These are phyloP conservation scores for Yarrowia keelungensis DNA, from an alignment of 805 yeast genomes.

Conservation along the genomic window DNA sequence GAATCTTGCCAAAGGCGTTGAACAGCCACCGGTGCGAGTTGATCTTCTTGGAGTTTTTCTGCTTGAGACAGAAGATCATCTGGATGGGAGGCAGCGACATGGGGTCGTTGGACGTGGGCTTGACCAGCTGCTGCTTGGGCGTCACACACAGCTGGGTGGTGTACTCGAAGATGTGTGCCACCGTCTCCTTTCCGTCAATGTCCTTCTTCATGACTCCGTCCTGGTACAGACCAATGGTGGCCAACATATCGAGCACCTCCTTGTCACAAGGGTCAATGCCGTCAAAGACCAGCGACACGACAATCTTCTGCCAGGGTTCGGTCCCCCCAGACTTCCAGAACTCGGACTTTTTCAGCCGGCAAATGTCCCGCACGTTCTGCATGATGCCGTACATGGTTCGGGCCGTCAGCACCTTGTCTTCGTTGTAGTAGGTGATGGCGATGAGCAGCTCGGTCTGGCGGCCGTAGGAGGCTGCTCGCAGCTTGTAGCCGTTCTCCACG, in stretches of 20 bases:
- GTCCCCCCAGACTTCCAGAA: constrained; percentile 59
- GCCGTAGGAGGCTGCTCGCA: constrained; percentile 63
- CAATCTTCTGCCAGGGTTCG: constrained; percentile 69
- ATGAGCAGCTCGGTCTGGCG: constrained; percentile 67
- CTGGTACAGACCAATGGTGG: constrained; percentile 70
- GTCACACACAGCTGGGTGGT: constrained; percentile 60
- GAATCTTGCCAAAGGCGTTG: constrained; percentile 65
- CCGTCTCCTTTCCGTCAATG: constrained; percentile 65
- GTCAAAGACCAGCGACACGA: constrained; percentile 68
- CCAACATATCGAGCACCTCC: constrained; percentile 65
- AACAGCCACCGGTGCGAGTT: constrained; percentile 75
- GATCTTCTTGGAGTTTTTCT: constrained; percentile 67
- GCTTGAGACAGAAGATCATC: constrained; percentile 66
- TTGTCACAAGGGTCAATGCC: constrained; percentile 72
- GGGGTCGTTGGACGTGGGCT: constrained; percentile 59
- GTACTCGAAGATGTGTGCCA: constrained; percentile 71
- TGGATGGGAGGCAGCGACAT: constrained; percentile 64
- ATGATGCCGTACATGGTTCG: constrained; percentile 69
- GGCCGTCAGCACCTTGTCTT: constrained; percentile 67
- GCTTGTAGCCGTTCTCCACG: constrained; percentile 59
- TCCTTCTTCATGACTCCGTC: constrained; percentile 68
- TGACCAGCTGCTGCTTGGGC: constrained; percentile 55
- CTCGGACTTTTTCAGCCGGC: constrained; percentile 56
- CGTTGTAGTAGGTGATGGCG: constrained; percentile 71
- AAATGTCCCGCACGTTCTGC: constrained; percentile 67